Conservation (phyloP, 163 green algal genomes). For the Scenedesmus sp. region DNA sequence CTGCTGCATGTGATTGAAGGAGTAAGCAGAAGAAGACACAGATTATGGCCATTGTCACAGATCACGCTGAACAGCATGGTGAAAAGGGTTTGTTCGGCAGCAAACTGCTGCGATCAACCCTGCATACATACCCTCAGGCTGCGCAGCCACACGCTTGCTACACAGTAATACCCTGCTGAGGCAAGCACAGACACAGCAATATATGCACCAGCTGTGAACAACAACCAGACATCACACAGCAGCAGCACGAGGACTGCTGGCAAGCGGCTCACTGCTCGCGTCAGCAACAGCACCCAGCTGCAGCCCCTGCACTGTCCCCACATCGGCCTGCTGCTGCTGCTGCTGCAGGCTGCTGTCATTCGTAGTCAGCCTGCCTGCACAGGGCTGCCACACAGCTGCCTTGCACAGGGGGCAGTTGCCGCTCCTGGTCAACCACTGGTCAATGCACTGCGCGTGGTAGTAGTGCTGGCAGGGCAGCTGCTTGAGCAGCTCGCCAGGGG, state of each 20-base stretch:
- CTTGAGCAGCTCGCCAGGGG: constrained; percentile 72
- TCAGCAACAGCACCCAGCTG: background rate
- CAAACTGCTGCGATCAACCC: too few relatives aligned
- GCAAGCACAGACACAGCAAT: background rate
- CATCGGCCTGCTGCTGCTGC: background rate
- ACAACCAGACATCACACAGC: background rate
- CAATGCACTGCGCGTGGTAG: constrained; percentile 86
- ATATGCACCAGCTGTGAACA: background rate
- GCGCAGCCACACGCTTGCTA: background rate
- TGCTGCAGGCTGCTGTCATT: constrained; percentile 10
- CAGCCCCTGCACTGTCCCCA: background rate
- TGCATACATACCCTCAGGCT: background rate
- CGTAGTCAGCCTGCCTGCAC: background rate
- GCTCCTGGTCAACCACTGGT: constrained; percentile 74
- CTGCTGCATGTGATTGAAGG: too few relatives aligned
- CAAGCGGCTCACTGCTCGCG: background rate
- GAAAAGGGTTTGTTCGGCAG: too few relatives aligned
- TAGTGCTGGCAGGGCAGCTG: constrained; percentile 80
- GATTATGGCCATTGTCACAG: too few relatives aligned
- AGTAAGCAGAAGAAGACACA: too few relatives aligned
- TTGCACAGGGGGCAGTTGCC: constrained; percentile 61
- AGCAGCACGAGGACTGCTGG: background rate
- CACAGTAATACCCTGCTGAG: background rate
- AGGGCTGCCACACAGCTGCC: background rate
- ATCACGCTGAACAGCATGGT: too few relatives aligned